A percentile compares a stretch with the other conserved stretches of the same genome.
phyloP scores from a whole-genome alignment of 441 rosid genomes.

The Gossypium schwendimanii region DNA sequence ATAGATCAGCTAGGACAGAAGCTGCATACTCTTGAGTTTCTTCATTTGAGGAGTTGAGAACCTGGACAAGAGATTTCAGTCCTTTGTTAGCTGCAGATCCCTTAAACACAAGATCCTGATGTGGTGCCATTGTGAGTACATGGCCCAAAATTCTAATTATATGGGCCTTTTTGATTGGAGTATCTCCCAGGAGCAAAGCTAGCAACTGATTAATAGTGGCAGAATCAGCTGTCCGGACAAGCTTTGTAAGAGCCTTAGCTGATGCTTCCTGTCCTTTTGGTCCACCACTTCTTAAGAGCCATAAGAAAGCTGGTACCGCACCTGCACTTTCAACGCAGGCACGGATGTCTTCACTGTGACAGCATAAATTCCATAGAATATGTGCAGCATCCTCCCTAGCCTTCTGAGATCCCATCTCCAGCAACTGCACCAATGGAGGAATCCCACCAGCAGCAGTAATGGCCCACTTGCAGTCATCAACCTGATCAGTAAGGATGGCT shows the following conservation, averaged over 20 bases:
- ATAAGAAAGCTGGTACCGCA: constrained; percentile 62
- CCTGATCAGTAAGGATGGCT: constrained; percentile 65
- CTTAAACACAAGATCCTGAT: constrained; percentile 47
- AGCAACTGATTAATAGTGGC: constrained; percentile 67
- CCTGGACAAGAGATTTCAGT: constrained; percentile 62
- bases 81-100: constrained; percentile 86
- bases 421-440: constrained; percentile 75
- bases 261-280: constrained; percentile 64
- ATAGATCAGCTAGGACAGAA: constrained; percentile 77
- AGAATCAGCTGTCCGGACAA: constrained; percentile 60
- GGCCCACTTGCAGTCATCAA: constrained; percentile 95
- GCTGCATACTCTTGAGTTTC: constrained; percentile 77
- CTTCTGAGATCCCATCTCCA: constrained; percentile 70
- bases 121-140: constrained; percentile 67
- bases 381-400: constrained; percentile 75
- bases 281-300: constrained; percentile 65
- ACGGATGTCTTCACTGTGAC: constrained; percentile 79
- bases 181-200: constrained; percentile 63
- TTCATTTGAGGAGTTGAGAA: constrained; percentile 65
- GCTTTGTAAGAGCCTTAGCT: constrained; percentile 53
- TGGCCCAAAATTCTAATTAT: constrained; percentile 72
- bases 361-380: constrained; percentile 65
- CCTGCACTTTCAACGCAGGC: constrained; percentile 87
- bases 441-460: constrained; percentile 91
- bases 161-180: constrained; percentile 56